Conservation (phyloP, 2,329 filamentous ascomycete species). For the Hirsutella rhossiliensis region DNA sequence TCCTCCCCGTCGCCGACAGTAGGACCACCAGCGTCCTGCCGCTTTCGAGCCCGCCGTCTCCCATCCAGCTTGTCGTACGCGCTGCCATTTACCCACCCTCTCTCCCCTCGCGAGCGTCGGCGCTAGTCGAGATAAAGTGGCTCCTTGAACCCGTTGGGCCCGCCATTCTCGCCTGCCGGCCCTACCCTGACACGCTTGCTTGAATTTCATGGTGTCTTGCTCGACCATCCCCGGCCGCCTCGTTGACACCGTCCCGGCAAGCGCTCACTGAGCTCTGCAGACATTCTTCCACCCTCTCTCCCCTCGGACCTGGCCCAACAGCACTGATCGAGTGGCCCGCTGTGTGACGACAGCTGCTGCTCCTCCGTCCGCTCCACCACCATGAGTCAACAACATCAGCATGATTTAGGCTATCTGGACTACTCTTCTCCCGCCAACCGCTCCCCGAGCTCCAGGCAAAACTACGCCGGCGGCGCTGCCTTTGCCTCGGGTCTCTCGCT, state of each 20-base stretch:
- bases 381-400: constrained; percentile 36
- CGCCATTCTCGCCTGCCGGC: background rate
- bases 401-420: constrained; percentile 61
- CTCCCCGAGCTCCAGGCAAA: constrained; percentile 54
- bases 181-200: too few species aligned
- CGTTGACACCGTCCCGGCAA: background rate
- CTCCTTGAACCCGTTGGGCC: too few species aligned
- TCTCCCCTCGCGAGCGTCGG: background rate
- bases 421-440: constrained; percentile 50
- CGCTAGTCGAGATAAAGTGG: background rate
- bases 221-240: too few species aligned
- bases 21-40: background rate
- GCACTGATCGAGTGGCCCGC: constrained; percentile 7
- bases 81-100: background rate
- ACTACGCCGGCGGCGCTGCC: constrained; percentile 31
- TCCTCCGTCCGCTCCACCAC: constrained; percentile 2
- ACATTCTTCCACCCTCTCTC: background rate
- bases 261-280: constrained; percentile 1
- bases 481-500: constrained; percentile 36
- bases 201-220: too few species aligned
- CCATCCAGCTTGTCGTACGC: background rate
- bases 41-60: background rate
- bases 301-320: constrained; percentile 1
- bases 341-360: constrained; percentile 11
- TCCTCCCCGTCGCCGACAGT: background rate